A percentile compares a stretch with the other conserved stretches of the same genome.
phyloP scores from a whole-genome alignment of 2,329 filamentous ascomycete genomes.

The Fonsecaea nubica region DNA sequence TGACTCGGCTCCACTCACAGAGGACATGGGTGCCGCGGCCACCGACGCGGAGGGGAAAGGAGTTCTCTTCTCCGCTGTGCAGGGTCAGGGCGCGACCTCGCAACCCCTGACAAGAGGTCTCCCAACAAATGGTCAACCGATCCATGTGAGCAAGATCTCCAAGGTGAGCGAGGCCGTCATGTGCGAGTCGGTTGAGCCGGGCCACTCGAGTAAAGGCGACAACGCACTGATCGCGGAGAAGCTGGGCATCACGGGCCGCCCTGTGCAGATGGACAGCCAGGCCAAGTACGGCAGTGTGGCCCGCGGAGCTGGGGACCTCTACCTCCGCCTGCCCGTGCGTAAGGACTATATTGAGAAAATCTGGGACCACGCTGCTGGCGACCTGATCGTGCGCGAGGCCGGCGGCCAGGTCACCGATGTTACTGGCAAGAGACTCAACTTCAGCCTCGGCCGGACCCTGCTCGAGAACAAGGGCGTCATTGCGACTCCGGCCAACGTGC shows the following conservation, averaged over 20 bases:
- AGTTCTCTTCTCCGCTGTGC: constrained; percentile 85
- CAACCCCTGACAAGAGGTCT: constrained; percentile 67
- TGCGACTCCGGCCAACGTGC: constrained; percentile 78
- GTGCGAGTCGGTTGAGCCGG: constrained; percentile 95
- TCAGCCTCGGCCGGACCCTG: constrained; percentile 83
- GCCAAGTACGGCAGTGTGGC: constrained; percentile 98
- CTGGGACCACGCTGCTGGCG: constrained; percentile 97
- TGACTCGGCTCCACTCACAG: constrained; percentile 73
- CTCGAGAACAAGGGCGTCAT: constrained; percentile 92
- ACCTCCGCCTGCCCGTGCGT: constrained; percentile 84
- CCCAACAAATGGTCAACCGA: constrained; percentile 62
- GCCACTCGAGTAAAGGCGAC: constrained; percentile 87
- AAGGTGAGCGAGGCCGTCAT: constrained; percentile 84
- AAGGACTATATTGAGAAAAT: constrained; percentile 98
- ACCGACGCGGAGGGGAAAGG: constrained; percentile 77
- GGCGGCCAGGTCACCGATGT: constrained; percentile 92
- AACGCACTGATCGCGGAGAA: constrained; percentile 82
- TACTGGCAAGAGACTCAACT: constrained; percentile 82
- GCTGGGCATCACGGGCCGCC: constrained; percentile 86
- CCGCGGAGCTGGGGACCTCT: constrained; percentile 90
- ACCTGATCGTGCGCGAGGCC: constrained; percentile 91
- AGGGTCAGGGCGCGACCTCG: constrained; percentile 79
- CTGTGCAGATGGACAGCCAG: constrained; percentile 95
- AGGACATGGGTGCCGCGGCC: constrained; percentile 75
- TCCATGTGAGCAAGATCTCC: constrained; percentile 78